Conservation (phyloP, 176 grass and related monocot species). For the Chloris gayana region DNA sequence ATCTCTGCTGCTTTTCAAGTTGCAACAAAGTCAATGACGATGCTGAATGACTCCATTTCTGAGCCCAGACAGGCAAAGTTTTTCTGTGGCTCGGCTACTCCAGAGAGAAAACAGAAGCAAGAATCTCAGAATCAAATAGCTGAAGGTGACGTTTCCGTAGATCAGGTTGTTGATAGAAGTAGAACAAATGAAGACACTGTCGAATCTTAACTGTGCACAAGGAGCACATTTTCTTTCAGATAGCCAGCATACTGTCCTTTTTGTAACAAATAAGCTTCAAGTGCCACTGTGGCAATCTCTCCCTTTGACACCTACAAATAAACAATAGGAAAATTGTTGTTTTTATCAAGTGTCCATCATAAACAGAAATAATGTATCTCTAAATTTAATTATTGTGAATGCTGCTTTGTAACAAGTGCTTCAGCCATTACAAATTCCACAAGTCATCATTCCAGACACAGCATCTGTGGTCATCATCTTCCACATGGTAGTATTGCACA, state of each 20-base stretch:
- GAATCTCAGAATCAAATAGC: slow-evolving; percentile 43
- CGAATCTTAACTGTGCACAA: slow-evolving; percentile 34
- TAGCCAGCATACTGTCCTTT: not conserved
- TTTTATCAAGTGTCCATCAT: not conserved
- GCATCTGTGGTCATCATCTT: not conserved
- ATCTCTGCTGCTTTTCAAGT: slow-evolving; percentile 19
- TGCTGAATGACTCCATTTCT: slow-evolving; percentile 18
- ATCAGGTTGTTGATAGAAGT: slow-evolving; percentile 46
- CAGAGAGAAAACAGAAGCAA: not conserved
- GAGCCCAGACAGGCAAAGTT: slow-evolving; percentile 14
- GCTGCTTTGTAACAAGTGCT: not conserved
- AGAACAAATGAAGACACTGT: slow-evolving; percentile 49
- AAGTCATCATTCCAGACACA: not conserved
- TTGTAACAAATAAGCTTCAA: slow-evolving; percentile 9
- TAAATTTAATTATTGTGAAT: not conserved
- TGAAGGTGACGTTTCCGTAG: slow-evolving; percentile 42
- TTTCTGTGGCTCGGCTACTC: slow-evolving; percentile 26
- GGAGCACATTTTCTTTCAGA: slow-evolving; percentile 23
- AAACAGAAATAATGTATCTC: slow-evolving; percentile 24
- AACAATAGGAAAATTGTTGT: not conserved
- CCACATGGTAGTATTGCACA: slow-evolving; percentile 17
- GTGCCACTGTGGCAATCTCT: slow-evolving; percentile 2
- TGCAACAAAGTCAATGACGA: slow-evolving; percentile 34
- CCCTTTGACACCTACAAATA: not conserved
- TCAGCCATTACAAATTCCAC: slow-evolving; percentile 15